Percentiles rank a stretch among this genome's conserved stretches.
Evolutionary conservation across 768 basidiomycete species (phyloP).

Genomic region (Rhodosporidiobolus odoratus): DNA sequence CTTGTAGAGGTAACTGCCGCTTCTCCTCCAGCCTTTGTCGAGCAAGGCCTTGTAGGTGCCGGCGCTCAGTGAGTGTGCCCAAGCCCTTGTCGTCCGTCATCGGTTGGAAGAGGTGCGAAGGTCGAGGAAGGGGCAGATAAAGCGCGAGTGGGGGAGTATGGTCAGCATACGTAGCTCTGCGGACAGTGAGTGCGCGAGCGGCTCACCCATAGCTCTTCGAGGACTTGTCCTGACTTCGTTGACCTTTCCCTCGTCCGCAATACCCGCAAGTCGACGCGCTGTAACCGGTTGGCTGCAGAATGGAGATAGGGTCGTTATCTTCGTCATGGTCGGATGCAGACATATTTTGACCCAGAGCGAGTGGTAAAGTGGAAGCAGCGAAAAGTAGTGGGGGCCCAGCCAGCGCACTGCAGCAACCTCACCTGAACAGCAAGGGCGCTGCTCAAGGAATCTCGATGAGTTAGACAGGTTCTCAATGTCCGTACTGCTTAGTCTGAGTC

Average conservation of each 20-base stretch:
- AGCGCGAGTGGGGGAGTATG: neutral
- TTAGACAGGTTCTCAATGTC: too few relatives aligned
- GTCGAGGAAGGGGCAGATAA: too few relatives aligned
- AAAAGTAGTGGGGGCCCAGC: too few relatives aligned
- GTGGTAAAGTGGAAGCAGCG: neutral
- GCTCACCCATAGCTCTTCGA: conserved; percentile 33
- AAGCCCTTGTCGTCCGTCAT: too few relatives aligned
- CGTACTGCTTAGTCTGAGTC: too few relatives aligned
- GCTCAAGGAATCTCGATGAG: too few relatives aligned
- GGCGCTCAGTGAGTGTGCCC: conserved; percentile 26
- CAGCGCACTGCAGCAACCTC: too few relatives aligned
- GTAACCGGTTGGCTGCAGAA: conserved; percentile 33
- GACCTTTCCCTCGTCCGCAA: conserved; percentile 25
- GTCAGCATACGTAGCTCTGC: too few relatives aligned
- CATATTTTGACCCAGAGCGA: neutral
- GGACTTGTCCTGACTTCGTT: conserved; percentile 3
- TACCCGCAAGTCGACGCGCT: conserved; percentile 23
- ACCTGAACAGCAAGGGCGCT: too few relatives aligned
- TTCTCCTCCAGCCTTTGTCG: conserved; percentile 48
- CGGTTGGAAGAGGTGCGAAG: too few relatives aligned
- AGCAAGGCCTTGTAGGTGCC: conserved; percentile 48
- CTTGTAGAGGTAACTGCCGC: conserved; percentile 67
- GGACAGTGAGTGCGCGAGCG: neutral
- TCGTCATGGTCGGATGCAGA: neutral
- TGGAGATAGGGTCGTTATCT: conserved; percentile 6